phyloP scores from a whole-genome alignment of 441 rosid species.

The Macaranga tanarius region DNA sequence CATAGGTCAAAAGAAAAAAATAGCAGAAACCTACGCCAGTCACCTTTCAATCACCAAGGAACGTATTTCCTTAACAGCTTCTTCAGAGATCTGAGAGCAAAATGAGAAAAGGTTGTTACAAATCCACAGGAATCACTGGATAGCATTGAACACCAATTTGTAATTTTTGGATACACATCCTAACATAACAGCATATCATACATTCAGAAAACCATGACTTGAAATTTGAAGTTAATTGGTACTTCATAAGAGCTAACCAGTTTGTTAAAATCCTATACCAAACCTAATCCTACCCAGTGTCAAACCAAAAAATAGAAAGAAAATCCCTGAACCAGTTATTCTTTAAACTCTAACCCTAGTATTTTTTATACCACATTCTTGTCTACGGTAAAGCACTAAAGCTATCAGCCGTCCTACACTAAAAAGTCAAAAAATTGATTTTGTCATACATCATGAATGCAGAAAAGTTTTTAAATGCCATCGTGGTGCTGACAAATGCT shows the following conservation, averaged over 20 bases:
- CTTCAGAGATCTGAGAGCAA: constrained; percentile 73
- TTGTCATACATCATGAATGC: background rate
- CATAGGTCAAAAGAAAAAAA: constrained; percentile 14
- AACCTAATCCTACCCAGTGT: too few species aligned
- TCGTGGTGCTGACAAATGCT: background rate
- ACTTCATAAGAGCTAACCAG: background rate
- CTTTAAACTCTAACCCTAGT: background rate
- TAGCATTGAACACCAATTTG: background rate
- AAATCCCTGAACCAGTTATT: background rate
- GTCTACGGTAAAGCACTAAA: background rate
- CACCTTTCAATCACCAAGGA: constrained; percentile 77
- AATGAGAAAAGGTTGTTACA: constrained; percentile 8
- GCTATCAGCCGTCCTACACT: background rate
- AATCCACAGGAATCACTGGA: background rate
- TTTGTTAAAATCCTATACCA: background rate
- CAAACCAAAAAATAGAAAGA: too few species aligned
- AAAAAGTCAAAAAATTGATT: background rate
- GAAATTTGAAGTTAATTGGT: background rate
- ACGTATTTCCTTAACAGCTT: constrained; percentile 75
- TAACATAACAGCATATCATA: background rate
- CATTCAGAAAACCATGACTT: background rate
- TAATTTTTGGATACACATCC: background rate
- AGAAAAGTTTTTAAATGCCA: background rate
- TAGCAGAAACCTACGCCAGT: constrained; percentile 24
- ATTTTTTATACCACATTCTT: background rate